A percentile compares a stretch with the other conserved stretches of the same genome.
Evolutionary conservation across 1,284 basidiomycete species (phyloP).

Genomic region (Ustilago cynodontis): DNA sequence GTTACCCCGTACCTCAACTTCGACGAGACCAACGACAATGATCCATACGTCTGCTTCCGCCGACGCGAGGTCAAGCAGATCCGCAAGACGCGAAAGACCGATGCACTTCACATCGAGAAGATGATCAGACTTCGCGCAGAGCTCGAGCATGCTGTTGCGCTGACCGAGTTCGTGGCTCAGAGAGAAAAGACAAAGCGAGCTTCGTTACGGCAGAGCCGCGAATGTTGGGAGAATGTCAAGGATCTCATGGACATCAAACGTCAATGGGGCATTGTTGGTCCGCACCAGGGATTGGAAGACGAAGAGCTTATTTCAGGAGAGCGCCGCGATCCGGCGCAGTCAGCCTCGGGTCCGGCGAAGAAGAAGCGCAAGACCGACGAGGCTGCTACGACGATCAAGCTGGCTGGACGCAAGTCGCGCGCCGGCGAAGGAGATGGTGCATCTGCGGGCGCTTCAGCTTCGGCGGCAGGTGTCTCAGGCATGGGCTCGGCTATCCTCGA

Average conservation of each 20-base stretch:
- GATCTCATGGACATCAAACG: conserved; percentile 64
- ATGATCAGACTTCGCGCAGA: conserved; percentile 66
- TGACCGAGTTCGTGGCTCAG: conserved; percentile 63
- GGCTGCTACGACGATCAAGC: conserved; percentile 49
- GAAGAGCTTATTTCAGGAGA: conserved; percentile 64
- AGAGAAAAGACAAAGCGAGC: conserved; percentile 65
- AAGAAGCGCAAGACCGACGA: conserved; percentile 67
- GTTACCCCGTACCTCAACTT: conserved; percentile 70
- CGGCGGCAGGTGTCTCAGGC: conserved; percentile 71
- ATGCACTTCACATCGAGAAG: conserved; percentile 67
- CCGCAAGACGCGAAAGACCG: conserved; percentile 83
- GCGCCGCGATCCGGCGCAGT: conserved; percentile 50
- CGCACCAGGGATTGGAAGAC: conserved; percentile 61
- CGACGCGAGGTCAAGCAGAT: conserved; percentile 93
- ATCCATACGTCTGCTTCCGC: conserved; percentile 98
- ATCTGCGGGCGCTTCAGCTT: conserved; percentile 27
- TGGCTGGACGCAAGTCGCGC: conserved; percentile 55
- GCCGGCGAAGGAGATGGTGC: conserved; percentile 43
- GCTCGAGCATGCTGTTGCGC: conserved; percentile 57
- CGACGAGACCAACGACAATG: conserved; percentile 92
- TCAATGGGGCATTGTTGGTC: conserved; percentile 61
- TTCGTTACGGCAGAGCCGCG: conserved; percentile 49
- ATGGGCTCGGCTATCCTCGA: conserved; percentile 71
- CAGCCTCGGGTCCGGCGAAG: conserved; percentile 50
- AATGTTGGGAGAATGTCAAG: conserved; percentile 59